Conservation (phyloP, 768 basidiomycete genomes). For the Boletus reticulatus region DNA sequence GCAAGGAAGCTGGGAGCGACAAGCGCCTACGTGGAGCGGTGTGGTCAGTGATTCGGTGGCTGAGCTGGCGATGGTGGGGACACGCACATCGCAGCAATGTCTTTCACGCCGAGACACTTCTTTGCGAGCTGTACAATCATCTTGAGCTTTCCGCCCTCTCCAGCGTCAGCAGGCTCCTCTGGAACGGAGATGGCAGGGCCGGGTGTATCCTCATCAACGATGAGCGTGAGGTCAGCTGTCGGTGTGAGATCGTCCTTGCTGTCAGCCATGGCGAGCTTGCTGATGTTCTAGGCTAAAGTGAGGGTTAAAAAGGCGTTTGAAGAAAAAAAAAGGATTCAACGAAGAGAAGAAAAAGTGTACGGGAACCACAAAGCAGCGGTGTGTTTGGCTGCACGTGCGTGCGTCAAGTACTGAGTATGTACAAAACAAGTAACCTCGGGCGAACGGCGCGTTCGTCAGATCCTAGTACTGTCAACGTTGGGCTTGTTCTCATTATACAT, state of each 20-base stretch:
- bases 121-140: slow-evolving; percentile 92
- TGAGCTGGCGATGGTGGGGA: neutral
- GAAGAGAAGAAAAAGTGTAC: slow-evolving; percentile 4
- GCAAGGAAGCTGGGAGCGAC: slow-evolving; percentile 86
- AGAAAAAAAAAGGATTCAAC: neutral
- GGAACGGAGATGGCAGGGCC: slow-evolving; percentile 64
- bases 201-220: slow-evolving; percentile 49
- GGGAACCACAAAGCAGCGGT: slow-evolving; percentile 14
- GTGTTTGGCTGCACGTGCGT: slow-evolving; percentile 23
- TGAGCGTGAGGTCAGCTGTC: slow-evolving; percentile 1
- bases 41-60: slow-evolving; percentile 16
- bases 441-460: neutral
- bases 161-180: slow-evolving; percentile 66
- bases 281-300: neutral
- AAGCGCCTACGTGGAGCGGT: slow-evolving; percentile 59
- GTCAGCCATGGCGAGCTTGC: slow-evolving; percentile 18
- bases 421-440: slow-evolving; percentile 16
- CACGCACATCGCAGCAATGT: slow-evolving; percentile 88
- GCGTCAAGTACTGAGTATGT: neutral
- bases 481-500: too few species aligned
- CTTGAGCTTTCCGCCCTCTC: slow-evolving; percentile 90
- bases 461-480: too few species aligned
- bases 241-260: slow-evolving; percentile 10
- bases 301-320: neutral
- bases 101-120: slow-evolving; percentile 90